These are phyloP conservation scores for Puccinellia tenuiflora DNA, from an alignment of 176 grass and related monocot genomes.

Conservation along the genomic window DNA sequence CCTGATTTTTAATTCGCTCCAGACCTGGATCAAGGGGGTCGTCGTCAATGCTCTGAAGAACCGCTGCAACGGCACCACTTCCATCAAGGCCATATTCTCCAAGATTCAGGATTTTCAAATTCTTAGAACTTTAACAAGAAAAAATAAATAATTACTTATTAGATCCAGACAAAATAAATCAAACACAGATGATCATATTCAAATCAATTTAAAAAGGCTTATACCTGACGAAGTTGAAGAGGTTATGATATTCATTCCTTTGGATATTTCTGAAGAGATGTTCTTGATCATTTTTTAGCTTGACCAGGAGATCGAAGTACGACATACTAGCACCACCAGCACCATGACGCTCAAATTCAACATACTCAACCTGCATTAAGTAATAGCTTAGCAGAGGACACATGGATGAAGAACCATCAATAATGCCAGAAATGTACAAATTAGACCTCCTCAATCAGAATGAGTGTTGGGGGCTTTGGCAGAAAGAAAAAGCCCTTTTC, in stretches of 20 bases:
- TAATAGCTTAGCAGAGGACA: constrained; percentile 4
- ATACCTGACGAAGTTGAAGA: constrained; percentile 74
- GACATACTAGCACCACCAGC: constrained; percentile 64
- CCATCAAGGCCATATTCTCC: constrained; percentile 47
- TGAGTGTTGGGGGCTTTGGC: constrained; percentile 92
- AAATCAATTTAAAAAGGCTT: not conserved
- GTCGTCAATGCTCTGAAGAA: constrained; percentile 55
- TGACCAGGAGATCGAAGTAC: constrained; percentile 83
- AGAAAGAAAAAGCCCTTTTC: constrained; percentile 99
- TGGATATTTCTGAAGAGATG: constrained; percentile 88
- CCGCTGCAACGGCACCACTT: constrained; percentile 34
- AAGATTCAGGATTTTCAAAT: constrained; percentile 77
- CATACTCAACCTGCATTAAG: constrained; percentile 63
- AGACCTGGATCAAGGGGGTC: constrained; percentile 63
- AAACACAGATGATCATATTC: not conserved
- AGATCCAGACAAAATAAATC: not conserved
- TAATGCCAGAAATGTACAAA: constrained; percentile 3
- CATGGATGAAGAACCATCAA: not conserved
- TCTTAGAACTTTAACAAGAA: constrained; percentile 42
- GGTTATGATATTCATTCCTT: constrained; percentile 70
- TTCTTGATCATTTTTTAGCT: constrained; percentile 77
- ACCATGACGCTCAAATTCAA: constrained; percentile 80
- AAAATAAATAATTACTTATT: constrained; percentile 19
- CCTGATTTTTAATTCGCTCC: constrained; percentile 47
- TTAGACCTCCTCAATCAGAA: constrained; percentile 88